Conservation (phyloP, 441 rosid genomes). For the Heliophila coronopifolia region DNA sequence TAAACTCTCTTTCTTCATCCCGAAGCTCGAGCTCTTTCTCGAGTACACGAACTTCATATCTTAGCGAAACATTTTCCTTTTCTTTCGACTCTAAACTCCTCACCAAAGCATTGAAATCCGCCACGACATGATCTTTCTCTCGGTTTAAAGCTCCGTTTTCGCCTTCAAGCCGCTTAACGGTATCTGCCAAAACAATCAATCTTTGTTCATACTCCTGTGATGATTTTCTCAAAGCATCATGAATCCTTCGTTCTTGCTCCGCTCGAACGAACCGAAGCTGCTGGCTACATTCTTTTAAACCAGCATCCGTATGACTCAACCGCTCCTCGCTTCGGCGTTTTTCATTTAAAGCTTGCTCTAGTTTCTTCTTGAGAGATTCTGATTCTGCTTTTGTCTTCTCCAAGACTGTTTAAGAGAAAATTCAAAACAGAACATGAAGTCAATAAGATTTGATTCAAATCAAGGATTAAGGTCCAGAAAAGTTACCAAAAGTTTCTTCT, state of each 20-base stretch:
- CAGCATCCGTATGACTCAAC: conserved; percentile 44
- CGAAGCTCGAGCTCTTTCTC: conserved; percentile 82
- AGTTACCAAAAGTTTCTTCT: conserved; percentile 58
- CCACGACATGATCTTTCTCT: conserved; percentile 42
- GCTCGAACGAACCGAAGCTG: conserved; percentile 64
- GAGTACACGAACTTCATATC: conserved; percentile 68
- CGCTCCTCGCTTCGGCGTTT: conserved; percentile 47
- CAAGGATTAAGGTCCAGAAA: not conserved
- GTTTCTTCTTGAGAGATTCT: conserved; percentile 44
- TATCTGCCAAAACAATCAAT: conserved; percentile 34
- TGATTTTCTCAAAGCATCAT: conserved; percentile 61
- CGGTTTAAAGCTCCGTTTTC: conserved; percentile 42
- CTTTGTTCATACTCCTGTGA: conserved; percentile 50
- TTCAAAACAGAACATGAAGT: not conserved
- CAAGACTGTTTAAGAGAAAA: conserved; percentile 38
- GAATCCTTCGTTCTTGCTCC: conserved; percentile 70
- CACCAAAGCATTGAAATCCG: conserved; percentile 52
- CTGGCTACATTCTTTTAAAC: conserved; percentile 74
- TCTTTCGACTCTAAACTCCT: conserved; percentile 60
- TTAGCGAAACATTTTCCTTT: conserved; percentile 67
- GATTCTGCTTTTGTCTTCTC: conserved; percentile 56
- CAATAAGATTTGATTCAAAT: not conserved
- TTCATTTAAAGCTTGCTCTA: conserved; percentile 47
- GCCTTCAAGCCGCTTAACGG: conserved; percentile 40
- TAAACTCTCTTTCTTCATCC: conserved; percentile 78